Evolutionary conservation across 495 filamentous ascomycete species (phyloP).

Genomic region (Rostrohypoxylon terebratum): DNA sequence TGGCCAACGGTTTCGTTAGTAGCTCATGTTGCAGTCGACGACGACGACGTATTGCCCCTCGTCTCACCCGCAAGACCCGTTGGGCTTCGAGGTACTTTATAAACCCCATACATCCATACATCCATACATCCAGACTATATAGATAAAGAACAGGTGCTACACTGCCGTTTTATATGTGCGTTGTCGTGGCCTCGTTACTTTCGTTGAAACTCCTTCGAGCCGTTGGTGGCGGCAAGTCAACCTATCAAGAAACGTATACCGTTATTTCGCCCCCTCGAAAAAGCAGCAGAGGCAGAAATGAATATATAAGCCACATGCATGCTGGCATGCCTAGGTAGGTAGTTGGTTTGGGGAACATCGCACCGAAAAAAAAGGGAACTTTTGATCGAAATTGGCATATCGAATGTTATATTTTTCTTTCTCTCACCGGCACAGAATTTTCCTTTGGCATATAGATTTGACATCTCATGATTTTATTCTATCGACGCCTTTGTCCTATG

Average conservation of each 20-base stretch:
- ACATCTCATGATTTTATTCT: slow-evolving; percentile 8
- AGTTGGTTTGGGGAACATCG: neutral
- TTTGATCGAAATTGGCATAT: slow-evolving; percentile 2
- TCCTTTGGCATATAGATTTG: slow-evolving; percentile 11
- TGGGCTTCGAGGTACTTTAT: slow-evolving; percentile 11
- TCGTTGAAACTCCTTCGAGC: slow-evolving; percentile 30
- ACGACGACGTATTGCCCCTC: slow-evolving; percentile 37
- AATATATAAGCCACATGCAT: slow-evolving; percentile 20
- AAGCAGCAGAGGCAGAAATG: neutral
- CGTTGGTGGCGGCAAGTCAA: slow-evolving; percentile 33
- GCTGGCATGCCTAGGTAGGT: too few species aligned
- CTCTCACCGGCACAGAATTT: neutral
- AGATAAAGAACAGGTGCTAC: slow-evolving; percentile 24
- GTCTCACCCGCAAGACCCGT: slow-evolving; percentile 29
- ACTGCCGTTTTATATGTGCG: slow-evolving; percentile 33
- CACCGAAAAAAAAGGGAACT: neutral
- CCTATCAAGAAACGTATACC: slow-evolving; percentile 28
- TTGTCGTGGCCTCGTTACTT: slow-evolving; percentile 41
- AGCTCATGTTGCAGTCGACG: slow-evolving; percentile 27
- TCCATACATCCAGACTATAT: slow-evolving; percentile 24
- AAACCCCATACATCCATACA: slow-evolving; percentile 23
- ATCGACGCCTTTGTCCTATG: slow-evolving; percentile 31
- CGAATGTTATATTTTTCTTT: neutral
- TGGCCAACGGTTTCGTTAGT: slow-evolving; percentile 28
- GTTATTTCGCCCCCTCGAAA: neutral